phyloP scores from a whole-genome alignment of 345 rosid genomes.

The Zanthoxylum bungeanum region DNA sequence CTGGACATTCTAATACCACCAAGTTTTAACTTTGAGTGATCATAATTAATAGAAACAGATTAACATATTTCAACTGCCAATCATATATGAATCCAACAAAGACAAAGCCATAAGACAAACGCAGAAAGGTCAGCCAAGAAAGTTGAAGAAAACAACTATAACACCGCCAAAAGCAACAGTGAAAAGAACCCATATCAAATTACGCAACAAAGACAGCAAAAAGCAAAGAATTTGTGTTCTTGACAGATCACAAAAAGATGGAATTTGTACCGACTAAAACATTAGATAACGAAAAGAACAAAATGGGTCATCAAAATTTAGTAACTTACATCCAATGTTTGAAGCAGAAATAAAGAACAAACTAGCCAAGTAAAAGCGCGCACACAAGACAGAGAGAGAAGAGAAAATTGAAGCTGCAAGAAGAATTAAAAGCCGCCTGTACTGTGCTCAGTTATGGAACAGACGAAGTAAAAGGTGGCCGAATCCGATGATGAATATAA shows the following conservation, averaged over 20 bases:
- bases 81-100: too few relatives aligned
- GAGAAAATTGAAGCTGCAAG: constrained; percentile 24
- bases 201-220: constrained; percentile 19
- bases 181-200: constrained; percentile 22
- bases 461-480: constrained; percentile 64
- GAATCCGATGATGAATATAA: constrained; percentile 49
- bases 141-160: constrained; percentile 5
- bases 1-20: neutral
- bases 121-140: neutral
- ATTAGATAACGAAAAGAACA: neutral
- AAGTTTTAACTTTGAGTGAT: neutral
- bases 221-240: constrained; percentile 8
- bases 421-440: constrained; percentile 29
- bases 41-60: neutral
- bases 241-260: neutral
- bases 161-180: neutral
- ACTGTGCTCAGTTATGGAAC: constrained; percentile 44
- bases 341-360: constrained; percentile 30
- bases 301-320: constrained; percentile 6
- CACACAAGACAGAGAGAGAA: constrained; percentile 18
- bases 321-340: constrained; percentile 28
- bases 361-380: constrained; percentile 27
- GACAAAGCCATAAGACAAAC: too few relatives aligned
- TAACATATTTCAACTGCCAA: too few relatives aligned
- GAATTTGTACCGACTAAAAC: constrained; percentile 7